A percentile compares a stretch with the other conserved stretches of the same genome.
These are phyloP conservation scores for Scenedesmus sp. DNA, from an alignment of 163 green algal genomes.

Conservation along the genomic window DNA sequence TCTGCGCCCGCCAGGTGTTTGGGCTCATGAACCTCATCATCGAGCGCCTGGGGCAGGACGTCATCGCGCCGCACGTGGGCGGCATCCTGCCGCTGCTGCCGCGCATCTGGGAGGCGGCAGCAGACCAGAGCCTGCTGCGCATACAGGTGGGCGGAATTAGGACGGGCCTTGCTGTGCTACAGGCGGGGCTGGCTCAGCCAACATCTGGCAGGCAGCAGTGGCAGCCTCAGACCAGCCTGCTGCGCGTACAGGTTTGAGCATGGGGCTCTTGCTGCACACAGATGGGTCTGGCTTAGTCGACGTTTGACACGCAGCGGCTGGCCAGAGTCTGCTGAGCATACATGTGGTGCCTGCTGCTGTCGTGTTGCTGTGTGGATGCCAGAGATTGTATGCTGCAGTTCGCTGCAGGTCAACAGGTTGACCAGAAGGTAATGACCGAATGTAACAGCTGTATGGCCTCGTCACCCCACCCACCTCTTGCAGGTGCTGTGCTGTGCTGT, in stretches of 20 bases:
- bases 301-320: neutral
- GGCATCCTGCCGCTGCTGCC: constrained; percentile 77
- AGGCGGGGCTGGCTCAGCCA: too few relatives aligned
- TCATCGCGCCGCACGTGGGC: constrained; percentile 64
- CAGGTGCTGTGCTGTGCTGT: too few relatives aligned
- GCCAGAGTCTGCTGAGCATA: constrained; percentile 80
- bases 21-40: constrained; percentile 84
- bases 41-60: constrained; percentile 74
- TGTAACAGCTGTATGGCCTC: too few relatives aligned
- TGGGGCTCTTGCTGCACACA: neutral
- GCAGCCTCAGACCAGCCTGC: constrained; percentile 73
- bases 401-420: neutral
- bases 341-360: constrained; percentile 56
- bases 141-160: constrained; percentile 72
- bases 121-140: constrained; percentile 79
- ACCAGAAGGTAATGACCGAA: too few relatives aligned
- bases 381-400: too few relatives aligned
- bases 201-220: too few relatives aligned
- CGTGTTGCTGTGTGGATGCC: neutral
- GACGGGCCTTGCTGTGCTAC: too few relatives aligned
- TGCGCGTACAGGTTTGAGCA: constrained; percentile 78
- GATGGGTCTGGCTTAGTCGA: neutral
- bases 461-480: too few relatives aligned
- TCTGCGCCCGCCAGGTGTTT: constrained; percentile 72
- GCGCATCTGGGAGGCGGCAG: constrained; percentile 70